These are phyloP conservation scores for Eustoma russellianum DNA, from an alignment of 257 asterid genomes.

Conservation along the genomic window DNA sequence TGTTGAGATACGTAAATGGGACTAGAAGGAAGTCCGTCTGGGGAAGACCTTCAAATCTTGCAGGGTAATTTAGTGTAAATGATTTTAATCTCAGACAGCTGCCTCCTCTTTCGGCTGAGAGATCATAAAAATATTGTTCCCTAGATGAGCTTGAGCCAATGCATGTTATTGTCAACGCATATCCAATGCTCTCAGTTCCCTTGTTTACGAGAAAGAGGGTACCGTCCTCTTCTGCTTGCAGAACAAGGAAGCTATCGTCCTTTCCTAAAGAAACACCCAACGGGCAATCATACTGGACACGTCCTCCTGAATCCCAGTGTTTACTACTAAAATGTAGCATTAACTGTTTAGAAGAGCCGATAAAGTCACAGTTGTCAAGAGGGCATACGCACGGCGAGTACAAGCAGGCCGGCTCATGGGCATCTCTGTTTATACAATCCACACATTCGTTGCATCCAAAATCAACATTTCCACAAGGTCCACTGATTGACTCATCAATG, in stretches of 20 bases:
- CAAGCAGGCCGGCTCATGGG: conserved; percentile 58
- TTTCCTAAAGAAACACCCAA: conserved; percentile 51
- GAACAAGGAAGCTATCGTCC: conserved; percentile 64
- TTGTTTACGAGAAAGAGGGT: conserved; percentile 62
- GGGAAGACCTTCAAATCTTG: conserved; percentile 61
- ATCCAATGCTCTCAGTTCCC: conserved; percentile 68
- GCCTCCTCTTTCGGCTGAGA: conserved; percentile 63
- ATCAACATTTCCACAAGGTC: conserved; percentile 65
- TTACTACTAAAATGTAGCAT: conserved; percentile 66
- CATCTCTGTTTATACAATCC: conserved; percentile 38
- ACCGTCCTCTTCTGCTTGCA: conserved; percentile 82
- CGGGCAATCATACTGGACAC: conserved; percentile 73
- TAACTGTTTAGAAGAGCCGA: conserved; percentile 55
- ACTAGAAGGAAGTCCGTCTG: conserved; percentile 66
- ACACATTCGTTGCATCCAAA: conserved; percentile 61
- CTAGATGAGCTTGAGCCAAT: conserved; percentile 49
- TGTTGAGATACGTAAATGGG: conserved; percentile 46
- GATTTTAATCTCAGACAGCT: conserved; percentile 83
- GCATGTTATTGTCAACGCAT: conserved; percentile 65
- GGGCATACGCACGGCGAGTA: conserved; percentile 85
- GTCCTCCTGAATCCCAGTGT: conserved; percentile 84
- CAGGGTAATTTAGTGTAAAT: conserved; percentile 56
- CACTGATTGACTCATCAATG: conserved; percentile 40
- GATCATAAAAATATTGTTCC: conserved; percentile 59
- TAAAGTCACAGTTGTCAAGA: conserved; percentile 43